Percentiles rank a stretch among this genome's conserved stretches.
Conservation (phyloP, 2,329 filamentous ascomycete genomes). For the Mollisiaceae sp. region DNA sequence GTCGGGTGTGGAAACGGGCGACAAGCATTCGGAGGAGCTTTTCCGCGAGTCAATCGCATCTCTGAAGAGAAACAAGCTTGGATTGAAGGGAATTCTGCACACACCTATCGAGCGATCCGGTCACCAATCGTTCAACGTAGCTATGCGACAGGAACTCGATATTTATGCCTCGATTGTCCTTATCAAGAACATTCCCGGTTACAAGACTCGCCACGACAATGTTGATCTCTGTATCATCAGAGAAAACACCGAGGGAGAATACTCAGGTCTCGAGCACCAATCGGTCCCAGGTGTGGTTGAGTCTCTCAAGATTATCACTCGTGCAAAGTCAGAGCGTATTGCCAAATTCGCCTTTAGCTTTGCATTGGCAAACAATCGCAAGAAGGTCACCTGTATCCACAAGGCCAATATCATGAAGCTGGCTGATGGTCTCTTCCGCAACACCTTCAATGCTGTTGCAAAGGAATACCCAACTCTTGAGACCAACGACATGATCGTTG, state of each 20-base stretch:
- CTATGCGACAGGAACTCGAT: slow-evolving; percentile 97
- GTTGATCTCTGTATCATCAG: slow-evolving; percentile 99
- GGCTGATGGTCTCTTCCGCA: slow-evolving; percentile 97
- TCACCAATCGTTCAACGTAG: slow-evolving; percentile 99
- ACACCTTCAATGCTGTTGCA: slow-evolving; percentile 90
- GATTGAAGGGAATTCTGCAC: slow-evolving; percentile 98
- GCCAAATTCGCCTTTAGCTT: slow-evolving; percentile 99
- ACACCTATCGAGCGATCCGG: slow-evolving; percentile 96
- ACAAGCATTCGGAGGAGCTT: slow-evolving; percentile 87
- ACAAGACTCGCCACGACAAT: slow-evolving; percentile 95
- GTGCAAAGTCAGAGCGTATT: slow-evolving; percentile 98
- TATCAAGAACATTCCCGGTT: slow-evolving; percentile 99
- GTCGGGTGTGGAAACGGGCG: slow-evolving; percentile 83
- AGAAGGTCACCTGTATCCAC: slow-evolving; percentile 99
- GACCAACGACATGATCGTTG: slow-evolving; percentile 99
- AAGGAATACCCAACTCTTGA: slow-evolving; percentile 96
- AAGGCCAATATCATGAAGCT: slow-evolving; percentile 99
- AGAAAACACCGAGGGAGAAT: slow-evolving; percentile 99
- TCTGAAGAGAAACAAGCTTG: slow-evolving; percentile 97
- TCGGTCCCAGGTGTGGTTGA: slow-evolving; percentile 95
- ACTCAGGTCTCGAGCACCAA: slow-evolving; percentile 98
- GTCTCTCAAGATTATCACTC: slow-evolving; percentile 99
- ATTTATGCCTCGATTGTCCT: slow-evolving; percentile 98
- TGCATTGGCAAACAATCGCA: slow-evolving; percentile 96
- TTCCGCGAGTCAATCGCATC: slow-evolving; percentile 96